These are phyloP conservation scores for Oemleria cerasiformis DNA, from an alignment of 306 rosid species.

Conservation along the genomic window DNA sequence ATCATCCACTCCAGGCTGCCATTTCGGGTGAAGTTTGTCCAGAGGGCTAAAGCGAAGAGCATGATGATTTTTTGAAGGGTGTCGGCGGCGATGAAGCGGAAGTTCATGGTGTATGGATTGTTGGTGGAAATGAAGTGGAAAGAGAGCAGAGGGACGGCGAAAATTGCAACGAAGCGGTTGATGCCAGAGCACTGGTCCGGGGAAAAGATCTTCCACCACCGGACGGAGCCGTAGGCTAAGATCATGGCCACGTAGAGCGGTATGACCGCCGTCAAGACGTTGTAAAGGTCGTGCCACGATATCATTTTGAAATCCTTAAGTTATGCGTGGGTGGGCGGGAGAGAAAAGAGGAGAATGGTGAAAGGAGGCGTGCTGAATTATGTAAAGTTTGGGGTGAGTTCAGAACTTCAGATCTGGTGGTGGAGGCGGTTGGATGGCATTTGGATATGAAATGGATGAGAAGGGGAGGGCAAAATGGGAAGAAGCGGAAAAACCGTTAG, in stretches of 20 bases:
- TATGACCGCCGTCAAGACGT: constrained; percentile 75
- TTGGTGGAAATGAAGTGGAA: constrained; percentile 87
- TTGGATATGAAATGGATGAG: constrained; percentile 22
- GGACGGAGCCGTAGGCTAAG: constrained; percentile 88
- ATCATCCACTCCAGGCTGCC: constrained; percentile 98
- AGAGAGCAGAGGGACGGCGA: constrained; percentile 91
- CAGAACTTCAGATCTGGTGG: neutral
- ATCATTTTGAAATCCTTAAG: constrained; percentile 43
- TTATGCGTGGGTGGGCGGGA: neutral
- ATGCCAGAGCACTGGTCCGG: constrained; percentile 99
- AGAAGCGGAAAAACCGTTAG: constrained; percentile 50
- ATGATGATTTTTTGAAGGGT: constrained; percentile 89
- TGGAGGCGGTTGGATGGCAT: constrained; percentile 26
- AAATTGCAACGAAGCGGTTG: constrained; percentile 92
- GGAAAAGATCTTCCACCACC: constrained; percentile 99
- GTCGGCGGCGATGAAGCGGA: constrained; percentile 95
- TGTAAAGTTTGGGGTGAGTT: neutral
- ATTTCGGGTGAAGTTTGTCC: constrained; percentile 76
- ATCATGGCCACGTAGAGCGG: constrained; percentile 98
- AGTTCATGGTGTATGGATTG: constrained; percentile 79
- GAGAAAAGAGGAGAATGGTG: neutral
- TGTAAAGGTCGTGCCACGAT: constrained; percentile 69
- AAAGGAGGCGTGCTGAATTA: too few species aligned
- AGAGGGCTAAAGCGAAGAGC: constrained; percentile 53
- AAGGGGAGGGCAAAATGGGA: constrained; percentile 42